phyloP scores from a whole-genome alignment of 1,139 yeast species.

The Suhomyces panamericanus region DNA sequence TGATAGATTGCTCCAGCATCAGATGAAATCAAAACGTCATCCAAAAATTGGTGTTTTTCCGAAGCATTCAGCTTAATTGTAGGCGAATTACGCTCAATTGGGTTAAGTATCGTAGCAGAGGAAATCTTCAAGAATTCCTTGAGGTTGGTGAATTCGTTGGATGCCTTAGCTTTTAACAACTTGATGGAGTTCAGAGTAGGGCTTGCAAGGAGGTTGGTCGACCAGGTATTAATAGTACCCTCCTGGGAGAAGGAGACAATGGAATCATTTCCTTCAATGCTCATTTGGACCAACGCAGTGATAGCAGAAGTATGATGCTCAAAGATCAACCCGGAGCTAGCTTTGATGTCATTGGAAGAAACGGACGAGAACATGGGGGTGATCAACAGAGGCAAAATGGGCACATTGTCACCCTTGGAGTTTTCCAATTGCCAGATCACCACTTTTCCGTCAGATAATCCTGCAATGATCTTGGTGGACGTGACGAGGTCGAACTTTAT shows the following conservation, averaged over 20 bases:
- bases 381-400: slow-evolving; percentile 31
- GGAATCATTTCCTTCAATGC: slow-evolving; percentile 27
- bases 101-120: slow-evolving; percentile 6
- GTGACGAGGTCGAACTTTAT: slow-evolving; percentile 40
- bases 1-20: slow-evolving; percentile 51
- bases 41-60: slow-evolving; percentile 21
- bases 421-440: slow-evolving; percentile 41
- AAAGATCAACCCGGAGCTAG: slow-evolving; percentile 4
- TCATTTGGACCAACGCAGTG: slow-evolving; percentile 20
- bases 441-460: slow-evolving; percentile 37
- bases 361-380: slow-evolving; percentile 25
- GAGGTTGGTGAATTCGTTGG: slow-evolving; percentile 15
- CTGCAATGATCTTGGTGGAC: slow-evolving; percentile 36
- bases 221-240: slow-evolving; percentile 44
- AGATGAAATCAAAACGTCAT: slow-evolving; percentile 44
- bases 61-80: slow-evolving; percentile 4
- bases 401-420: slow-evolving; percentile 16
- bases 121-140: slow-evolving; percentile 12
- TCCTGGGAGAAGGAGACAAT: slow-evolving; percentile 35
- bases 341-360: slow-evolving; percentile 3
- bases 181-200: slow-evolving; percentile 28
- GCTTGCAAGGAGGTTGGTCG: slow-evolving; percentile 36
- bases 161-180: slow-evolving; percentile 12
- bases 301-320: slow-evolving; percentile 17
- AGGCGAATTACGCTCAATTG: background rate